These are phyloP conservation scores for Dichotomocladium elegans DNA, from an alignment of 371 early-diverging fungal species.

Conservation along the genomic window DNA sequence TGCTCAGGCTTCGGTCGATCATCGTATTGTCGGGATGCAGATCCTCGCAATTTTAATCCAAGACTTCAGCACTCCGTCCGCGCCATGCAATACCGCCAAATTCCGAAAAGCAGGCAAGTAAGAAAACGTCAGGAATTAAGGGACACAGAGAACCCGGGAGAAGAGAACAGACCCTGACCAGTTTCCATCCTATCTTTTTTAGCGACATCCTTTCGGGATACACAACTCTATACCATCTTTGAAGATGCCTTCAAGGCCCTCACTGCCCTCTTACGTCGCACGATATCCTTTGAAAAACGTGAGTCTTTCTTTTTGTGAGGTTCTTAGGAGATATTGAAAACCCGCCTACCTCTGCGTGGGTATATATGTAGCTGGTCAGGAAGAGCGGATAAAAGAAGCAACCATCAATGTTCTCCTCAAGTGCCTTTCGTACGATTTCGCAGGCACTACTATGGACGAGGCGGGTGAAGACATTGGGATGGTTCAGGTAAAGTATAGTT, in stretches of 20 bases:
- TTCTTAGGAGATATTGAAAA: background rate
- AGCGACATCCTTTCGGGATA: constrained; percentile 82
- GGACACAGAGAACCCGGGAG: background rate
- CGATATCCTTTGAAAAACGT: constrained; percentile 40
- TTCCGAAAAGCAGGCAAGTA: constrained; percentile 63
- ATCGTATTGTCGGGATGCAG: constrained; percentile 63
- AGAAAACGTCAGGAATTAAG: background rate
- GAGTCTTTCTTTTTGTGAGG: background rate
- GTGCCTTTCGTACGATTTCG: constrained; percentile 83
- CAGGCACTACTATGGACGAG: constrained; percentile 82
- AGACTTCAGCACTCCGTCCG: constrained; percentile 58
- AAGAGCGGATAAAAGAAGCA: constrained; percentile 51
- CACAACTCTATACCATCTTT: constrained; percentile 70
- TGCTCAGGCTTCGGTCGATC: constrained; percentile 55
- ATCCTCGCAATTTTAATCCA: constrained; percentile 55
- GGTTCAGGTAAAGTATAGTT: constrained; percentile 64
- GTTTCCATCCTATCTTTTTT: too few species aligned
- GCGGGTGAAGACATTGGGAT: constrained; percentile 79
- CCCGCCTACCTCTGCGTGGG: background rate
- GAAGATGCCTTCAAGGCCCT: constrained; percentile 62
- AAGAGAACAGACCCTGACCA: too few species aligned
- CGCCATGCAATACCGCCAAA: constrained; percentile 58
- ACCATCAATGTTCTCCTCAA: constrained; percentile 62
- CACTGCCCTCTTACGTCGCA: constrained; percentile 38
- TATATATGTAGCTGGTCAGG: constrained; percentile 26